A percentile compares a stretch with the other conserved stretches of the same genome.
phyloP scores from a whole-genome alignment of 176 grass and related monocot genomes.

The Oryza longistaminata region DNA sequence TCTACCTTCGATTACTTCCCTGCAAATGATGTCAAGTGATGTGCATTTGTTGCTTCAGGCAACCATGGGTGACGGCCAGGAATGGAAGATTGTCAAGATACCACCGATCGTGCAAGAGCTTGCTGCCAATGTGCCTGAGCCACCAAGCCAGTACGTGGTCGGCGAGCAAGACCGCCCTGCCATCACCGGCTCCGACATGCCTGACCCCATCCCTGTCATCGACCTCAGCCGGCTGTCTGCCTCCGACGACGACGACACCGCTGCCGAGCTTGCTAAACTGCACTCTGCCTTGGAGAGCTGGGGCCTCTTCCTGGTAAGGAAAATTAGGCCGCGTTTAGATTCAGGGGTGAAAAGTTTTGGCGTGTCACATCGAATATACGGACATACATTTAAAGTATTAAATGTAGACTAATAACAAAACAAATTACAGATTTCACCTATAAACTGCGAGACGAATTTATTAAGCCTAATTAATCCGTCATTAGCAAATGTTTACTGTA shows the following conservation, averaged over 20 bases:
- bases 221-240: conserved; percentile 39
- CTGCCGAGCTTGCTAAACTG: conserved; percentile 29
- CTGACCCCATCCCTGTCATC: conserved; percentile 27
- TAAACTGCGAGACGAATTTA: no score
- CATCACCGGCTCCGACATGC: background rate
- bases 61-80: background rate
- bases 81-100: background rate
- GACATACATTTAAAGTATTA: no score
- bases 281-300: conserved; percentile 29
- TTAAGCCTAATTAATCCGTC: no score
- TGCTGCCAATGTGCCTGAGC: background rate
- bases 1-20: no score
- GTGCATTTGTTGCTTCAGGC: background rate
- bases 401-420: no score
- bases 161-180: background rate
- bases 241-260: background rate
- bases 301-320: conserved; percentile 56
- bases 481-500: no score
- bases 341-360: no score
- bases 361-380: no score
- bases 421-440: no score
- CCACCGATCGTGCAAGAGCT: conserved; percentile 32
- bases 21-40: no score
- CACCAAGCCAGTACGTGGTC: conserved; percentile 30
- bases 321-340: no score